phyloP scores from a whole-genome alignment of 1,139 yeast genomes.

The Petasospora rhodanensis region DNA sequence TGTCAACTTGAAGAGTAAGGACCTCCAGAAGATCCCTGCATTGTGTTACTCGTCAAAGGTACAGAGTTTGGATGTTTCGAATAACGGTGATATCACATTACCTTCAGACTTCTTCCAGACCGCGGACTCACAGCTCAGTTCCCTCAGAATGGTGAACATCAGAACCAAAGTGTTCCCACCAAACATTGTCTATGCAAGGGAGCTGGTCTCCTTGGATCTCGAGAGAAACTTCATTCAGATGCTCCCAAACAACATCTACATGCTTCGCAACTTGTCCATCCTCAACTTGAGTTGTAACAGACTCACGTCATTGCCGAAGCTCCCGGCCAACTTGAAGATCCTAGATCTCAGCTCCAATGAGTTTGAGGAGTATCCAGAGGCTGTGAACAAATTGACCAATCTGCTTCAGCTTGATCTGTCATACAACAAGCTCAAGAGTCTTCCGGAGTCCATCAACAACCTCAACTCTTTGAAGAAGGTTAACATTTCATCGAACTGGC shows the following conservation, averaged over 20 bases:
- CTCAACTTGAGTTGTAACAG: constrained; percentile 71
- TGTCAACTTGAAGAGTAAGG: constrained; percentile 70
- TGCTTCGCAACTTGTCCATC: constrained; percentile 48
- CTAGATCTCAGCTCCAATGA: constrained; percentile 81
- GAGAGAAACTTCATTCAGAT: constrained; percentile 72
- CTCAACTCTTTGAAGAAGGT: constrained; percentile 60
- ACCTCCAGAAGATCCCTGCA: constrained; percentile 80
- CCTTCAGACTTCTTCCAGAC: constrained; percentile 86
- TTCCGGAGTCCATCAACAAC: constrained; percentile 62
- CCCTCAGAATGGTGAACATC: constrained; percentile 65
- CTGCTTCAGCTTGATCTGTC: constrained; percentile 74
- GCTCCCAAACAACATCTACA: constrained; percentile 55
- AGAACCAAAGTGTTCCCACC: constrained; percentile 73
- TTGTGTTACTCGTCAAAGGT: constrained; percentile 79
- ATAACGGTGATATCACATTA: constrained; percentile 79
- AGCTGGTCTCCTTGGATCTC: constrained; percentile 66
- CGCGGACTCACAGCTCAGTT: constrained; percentile 59
- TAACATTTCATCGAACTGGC: constrained; percentile 69
- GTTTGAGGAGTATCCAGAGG: constrained; percentile 63
- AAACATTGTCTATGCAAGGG: constrained; percentile 64
- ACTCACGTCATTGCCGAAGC: constrained; percentile 58
- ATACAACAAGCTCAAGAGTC: constrained; percentile 59
- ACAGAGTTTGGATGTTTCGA: constrained; percentile 76
- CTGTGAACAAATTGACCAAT: constrained; percentile 56
- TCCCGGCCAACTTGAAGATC: constrained; percentile 49